Percentiles rank a stretch among this genome's conserved stretches.
These are phyloP conservation scores for Pseudogymnoascus sp. DNA, from an alignment of 2,329 filamentous ascomycete genomes.

Conservation along the genomic window DNA sequence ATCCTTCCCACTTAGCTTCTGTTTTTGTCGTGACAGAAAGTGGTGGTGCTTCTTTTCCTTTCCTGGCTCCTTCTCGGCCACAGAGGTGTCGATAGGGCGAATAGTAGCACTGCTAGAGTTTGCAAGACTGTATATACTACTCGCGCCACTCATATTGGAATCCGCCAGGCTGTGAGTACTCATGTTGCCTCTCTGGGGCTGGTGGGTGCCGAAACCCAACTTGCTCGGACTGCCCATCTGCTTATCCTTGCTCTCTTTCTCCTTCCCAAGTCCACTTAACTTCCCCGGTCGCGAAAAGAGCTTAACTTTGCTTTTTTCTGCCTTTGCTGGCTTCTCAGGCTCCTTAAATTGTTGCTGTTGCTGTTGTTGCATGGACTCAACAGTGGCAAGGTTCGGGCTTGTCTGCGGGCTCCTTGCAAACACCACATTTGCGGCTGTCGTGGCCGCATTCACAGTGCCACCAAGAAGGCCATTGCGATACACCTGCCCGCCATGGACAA, in stretches of 20 bases:
- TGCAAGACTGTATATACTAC: constrained; percentile 65
- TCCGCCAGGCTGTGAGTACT: constrained; percentile 67
- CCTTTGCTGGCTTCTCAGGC: constrained; percentile 55
- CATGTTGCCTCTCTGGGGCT: constrained; percentile 55
- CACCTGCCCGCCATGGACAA: constrained; percentile 21
- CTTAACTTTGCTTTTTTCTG: constrained; percentile 73
- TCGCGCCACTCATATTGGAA: constrained; percentile 40
- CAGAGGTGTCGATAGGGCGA: constrained; percentile 48
- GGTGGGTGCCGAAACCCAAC: constrained; percentile 43
- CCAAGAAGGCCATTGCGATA: constrained; percentile 59
- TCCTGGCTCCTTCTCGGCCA: constrained; percentile 45
- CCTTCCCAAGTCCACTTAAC: constrained; percentile 57
- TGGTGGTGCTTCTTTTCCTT: constrained; percentile 75
- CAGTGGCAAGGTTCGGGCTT: constrained; percentile 17
- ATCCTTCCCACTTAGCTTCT: constrained; percentile 67
- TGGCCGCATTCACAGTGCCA: constrained; percentile 57
- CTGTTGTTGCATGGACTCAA: constrained; percentile 7
- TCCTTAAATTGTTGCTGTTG: constrained; percentile 21
- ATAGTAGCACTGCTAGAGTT: constrained; percentile 75
- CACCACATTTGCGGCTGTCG: constrained; percentile 65
- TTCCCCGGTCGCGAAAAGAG: constrained; percentile 73
- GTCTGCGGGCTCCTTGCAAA: constrained; percentile 55
- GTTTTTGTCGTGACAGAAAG: constrained; percentile 71
- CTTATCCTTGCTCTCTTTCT: constrained; percentile 58
- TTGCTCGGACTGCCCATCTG: constrained; percentile 68